These are phyloP conservation scores for Perilla frutescens DNA, from an alignment of 257 asterid species.

Conservation along the genomic window DNA sequence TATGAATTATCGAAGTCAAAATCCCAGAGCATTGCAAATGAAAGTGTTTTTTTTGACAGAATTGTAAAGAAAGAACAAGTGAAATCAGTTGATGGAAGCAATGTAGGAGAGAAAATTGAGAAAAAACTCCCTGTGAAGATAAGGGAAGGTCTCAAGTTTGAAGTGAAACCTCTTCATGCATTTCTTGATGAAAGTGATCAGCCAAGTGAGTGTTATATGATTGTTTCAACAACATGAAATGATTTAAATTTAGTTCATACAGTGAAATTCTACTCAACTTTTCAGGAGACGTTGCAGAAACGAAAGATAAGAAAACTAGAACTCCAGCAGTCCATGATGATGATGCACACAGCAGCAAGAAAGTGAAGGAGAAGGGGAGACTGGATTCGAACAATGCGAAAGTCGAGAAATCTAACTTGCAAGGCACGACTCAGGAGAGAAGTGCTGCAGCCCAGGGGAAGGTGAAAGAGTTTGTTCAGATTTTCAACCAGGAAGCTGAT, in stretches of 20 bases:
- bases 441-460: slow-evolving; percentile 61
- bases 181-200: slow-evolving; percentile 41
- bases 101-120: slow-evolving; percentile 29
- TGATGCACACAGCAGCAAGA: slow-evolving; percentile 28
- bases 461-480: slow-evolving; percentile 78
- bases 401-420: slow-evolving; percentile 32
- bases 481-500: slow-evolving; percentile 63
- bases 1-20: slow-evolving; percentile 38
- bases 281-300: slow-evolving; percentile 42
- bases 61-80: slow-evolving; percentile 30
- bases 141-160: slow-evolving; percentile 36
- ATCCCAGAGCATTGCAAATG: slow-evolving; percentile 24
- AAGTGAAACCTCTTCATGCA: slow-evolving; percentile 40
- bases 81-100: slow-evolving; percentile 36
- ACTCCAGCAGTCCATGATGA: slow-evolving; percentile 27
- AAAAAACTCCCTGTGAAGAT: slow-evolving; percentile 28
- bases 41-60: slow-evolving; percentile 23
- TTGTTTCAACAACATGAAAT: slow-evolving; percentile 2
- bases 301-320: slow-evolving; percentile 38
- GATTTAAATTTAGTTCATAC: not conserved
- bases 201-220: slow-evolving; percentile 47
- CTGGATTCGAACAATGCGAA: slow-evolving; percentile 34
- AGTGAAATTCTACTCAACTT: slow-evolving; percentile 23
- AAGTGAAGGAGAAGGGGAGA: slow-evolving; percentile 47
- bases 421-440: slow-evolving; percentile 36